Base-by-base conservation (phyloP, 352 stramenopile species). In the Phytophthora kernoviae region DNA sequence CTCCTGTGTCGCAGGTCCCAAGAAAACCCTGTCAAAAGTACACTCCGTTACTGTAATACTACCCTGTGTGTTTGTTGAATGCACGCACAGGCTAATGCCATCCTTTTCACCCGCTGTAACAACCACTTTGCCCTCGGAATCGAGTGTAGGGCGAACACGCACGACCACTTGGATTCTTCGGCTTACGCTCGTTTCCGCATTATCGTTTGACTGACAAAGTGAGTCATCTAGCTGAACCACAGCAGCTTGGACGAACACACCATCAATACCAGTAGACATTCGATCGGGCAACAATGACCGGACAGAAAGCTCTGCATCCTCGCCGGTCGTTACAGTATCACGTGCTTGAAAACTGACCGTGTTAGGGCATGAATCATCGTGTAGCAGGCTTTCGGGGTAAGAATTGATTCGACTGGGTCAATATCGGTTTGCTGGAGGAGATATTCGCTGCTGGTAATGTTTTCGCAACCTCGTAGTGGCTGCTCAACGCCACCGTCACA, bases 11-110 rank as follows among this genome's bases (percentile, higher is more conserved):
- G 88, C 66, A 9, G 24, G 18, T 7, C 79, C 70, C 7, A 60
- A 65, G 50, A 97, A 96, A 1, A 97, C 75, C 6, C 70, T 59
- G 47, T 96, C 87, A 46, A 93, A 94, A 6, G 55, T 45, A 47
- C 87, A 94, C 24, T 91, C 77, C 0, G 73, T 90, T 6, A 87
- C 69, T 4, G 60, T 65, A 45, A 63, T 69, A 30, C 55, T 64
- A 17, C 52, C 21, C 18, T 73, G 65, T 14, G 55, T 37, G 22
- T 15, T 58, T 33, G 58, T 46, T 11, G 65, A 27, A 52, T 73
- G 60, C 5, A 73, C 61, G 37, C 65, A 66, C 49, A 73, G 36
- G 30, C 58, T 68, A 7, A 20, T 33, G 6, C 63, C 58, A 10
- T 64, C 46, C 12, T 58, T 64, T 43, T 81, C 73, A 5, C 71